These are phyloP conservation scores for Petasospora rhodanensis DNA, from an alignment of 1,139 yeast species.

Conservation along the genomic window DNA sequence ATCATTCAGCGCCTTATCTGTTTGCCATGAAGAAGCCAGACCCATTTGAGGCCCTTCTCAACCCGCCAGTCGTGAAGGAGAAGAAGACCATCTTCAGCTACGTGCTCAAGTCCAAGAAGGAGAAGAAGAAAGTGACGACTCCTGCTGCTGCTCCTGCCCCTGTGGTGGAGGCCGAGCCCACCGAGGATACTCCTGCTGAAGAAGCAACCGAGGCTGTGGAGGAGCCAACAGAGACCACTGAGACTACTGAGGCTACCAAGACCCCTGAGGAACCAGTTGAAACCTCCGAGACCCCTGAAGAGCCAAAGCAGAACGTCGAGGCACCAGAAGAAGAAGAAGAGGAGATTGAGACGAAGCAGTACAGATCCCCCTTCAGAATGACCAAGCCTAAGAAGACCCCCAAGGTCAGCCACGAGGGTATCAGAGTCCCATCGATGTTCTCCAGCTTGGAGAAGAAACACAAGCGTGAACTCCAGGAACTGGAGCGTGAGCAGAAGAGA, in stretches of 20 bases:
- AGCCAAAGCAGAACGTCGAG: too few relatives aligned
- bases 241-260: background rate
- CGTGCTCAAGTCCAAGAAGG: slow-evolving; percentile 10
- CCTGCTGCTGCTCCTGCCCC: background rate
- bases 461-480: slow-evolving; percentile 12
- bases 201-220: slow-evolving; percentile 1
- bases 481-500: slow-evolving; percentile 14
- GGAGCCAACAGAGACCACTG: background rate
- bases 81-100: slow-evolving; percentile 15
- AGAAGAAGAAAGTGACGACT: background rate
- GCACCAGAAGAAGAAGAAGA: slow-evolving; percentile 1
- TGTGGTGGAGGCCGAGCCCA: slow-evolving; percentile 1
- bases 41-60: slow-evolving; percentile 9
- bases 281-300: background rate
- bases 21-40: slow-evolving; percentile 8
- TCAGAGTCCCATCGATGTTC: slow-evolving; percentile 13
- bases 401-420: background rate
- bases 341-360: slow-evolving; percentile 8
- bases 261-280: background rate
- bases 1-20: too few relatives aligned
- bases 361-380: slow-evolving; percentile 14
- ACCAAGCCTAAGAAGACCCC: slow-evolving; percentile 3
- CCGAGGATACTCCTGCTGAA: background rate
- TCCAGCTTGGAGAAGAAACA: slow-evolving; percentile 13
- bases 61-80: slow-evolving; percentile 8